These are phyloP conservation scores for Nitzschia sp. DNA, from an alignment of 108 stramenopile species.

Conservation along the genomic window DNA sequence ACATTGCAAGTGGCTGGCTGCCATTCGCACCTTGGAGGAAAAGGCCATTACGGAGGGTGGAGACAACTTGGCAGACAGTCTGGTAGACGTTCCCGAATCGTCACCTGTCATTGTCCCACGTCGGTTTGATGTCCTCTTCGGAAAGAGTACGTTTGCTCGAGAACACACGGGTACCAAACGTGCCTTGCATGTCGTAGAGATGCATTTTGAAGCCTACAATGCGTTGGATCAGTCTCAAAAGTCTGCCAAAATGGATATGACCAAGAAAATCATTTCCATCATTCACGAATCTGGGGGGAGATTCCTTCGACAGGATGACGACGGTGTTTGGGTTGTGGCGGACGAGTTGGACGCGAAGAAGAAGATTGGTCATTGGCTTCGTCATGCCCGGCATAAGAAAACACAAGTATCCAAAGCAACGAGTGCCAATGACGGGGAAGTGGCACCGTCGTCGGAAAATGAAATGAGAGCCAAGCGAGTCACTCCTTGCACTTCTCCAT, in stretches of 20 bases:
- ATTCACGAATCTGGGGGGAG: conserved; percentile 13
- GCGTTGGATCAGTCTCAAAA: neutral
- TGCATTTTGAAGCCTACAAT: neutral
- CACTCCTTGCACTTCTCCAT: neutral
- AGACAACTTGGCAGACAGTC: no score
- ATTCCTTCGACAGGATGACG: conserved; percentile 9
- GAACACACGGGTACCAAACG: conserved; percentile 9
- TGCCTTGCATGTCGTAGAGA: neutral
- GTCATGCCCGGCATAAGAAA: neutral
- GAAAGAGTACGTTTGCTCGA: neutral
- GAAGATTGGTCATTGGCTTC: conserved; percentile 9
- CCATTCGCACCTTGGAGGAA: no score
- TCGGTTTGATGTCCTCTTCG: conserved; percentile 15
- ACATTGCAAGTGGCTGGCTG: neutral
- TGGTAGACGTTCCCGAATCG: neutral
- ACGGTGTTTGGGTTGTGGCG: neutral
- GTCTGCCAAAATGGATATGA: neutral
- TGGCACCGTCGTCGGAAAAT: no score
- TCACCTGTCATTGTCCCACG: neutral
- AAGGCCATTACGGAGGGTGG: no score
- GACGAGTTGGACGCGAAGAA: neutral
- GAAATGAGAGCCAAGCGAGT: neutral
- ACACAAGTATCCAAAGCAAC: no score
- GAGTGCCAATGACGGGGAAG: no score
- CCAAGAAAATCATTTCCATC: neutral